Base-by-base conservation (phyloP, 805 yeast genomes). In the Wickerhamiella lipophila region DNA sequence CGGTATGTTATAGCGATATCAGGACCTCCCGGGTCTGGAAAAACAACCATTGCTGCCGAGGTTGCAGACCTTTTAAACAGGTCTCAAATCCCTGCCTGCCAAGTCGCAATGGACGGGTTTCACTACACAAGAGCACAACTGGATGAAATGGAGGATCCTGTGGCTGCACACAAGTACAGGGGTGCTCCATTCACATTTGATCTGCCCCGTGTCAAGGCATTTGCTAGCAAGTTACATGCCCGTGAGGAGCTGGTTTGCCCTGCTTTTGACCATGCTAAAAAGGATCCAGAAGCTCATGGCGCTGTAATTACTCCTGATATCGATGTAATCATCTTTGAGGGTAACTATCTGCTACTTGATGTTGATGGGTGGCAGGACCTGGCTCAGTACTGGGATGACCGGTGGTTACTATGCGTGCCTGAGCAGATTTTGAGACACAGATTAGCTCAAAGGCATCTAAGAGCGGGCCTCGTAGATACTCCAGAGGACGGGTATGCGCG, bases 101-200 rank as follows among this genome's bases (percentile, higher is more conserved):
- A 52, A n/a, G 64, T 81, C 1, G 80, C 83, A 8, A 80, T 81
- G 87, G 89, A 82, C 61, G 89, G 92, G 3, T 82, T 77, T 57
- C 92, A 82, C 58, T 64, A 76, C n/a, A 74, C 83, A 0, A 60
- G 80, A 27, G 52, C 57, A 0, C 67, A 69, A 9, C 63, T 82
- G 9, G 64, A 63, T n/a, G 54, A 63, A 36, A 72, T 83, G 58
- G 64, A 68, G 8, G 75, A 85, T 55, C 71, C 84, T 0, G 68
- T 60, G 9, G 67, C 64, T 29, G 89, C 94, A 0, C 64, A 77
- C 26, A 61, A 65, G 23, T 69, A 84, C 52, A 71, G 96, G 44
- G 96, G 96, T 0, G 81, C 95, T 0, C 94, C 95, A 1, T 76
- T 71, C 56, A 87, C 96, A 0, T 89, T 88, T 65, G 88, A 88